These are phyloP conservation scores for Alternaria brassicae DNA, from an alignment of 2,329 filamentous ascomycete genomes.

Conservation along the genomic window DNA sequence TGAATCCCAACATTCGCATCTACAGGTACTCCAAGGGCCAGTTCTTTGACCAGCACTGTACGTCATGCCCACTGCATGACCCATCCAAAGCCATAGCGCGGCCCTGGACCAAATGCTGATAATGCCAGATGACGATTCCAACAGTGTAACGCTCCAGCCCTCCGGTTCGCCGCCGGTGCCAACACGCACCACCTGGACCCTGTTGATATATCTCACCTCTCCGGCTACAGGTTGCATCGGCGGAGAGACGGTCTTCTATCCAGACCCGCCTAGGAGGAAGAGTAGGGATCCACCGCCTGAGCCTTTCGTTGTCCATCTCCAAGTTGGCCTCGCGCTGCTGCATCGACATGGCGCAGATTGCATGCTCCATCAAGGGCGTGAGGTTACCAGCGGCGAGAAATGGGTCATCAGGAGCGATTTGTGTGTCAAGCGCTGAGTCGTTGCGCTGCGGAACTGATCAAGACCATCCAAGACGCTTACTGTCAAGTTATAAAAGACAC, in stretches of 20 bases:
- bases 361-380: slow-evolving; percentile 84
- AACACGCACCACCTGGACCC: slow-evolving; percentile 86
- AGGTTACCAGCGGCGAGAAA: slow-evolving; percentile 83
- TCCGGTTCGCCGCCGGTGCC: slow-evolving; percentile 49
- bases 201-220: slow-evolving; percentile 85
- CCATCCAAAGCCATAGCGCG: neutral
- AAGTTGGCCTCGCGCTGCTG: slow-evolving; percentile 84
- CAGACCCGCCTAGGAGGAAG: slow-evolving; percentile 58
- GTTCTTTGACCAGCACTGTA: slow-evolving; percentile 93
- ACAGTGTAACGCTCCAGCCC: slow-evolving; percentile 65
- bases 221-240: slow-evolving; percentile 76
- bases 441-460: neutral
- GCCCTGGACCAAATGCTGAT: slow-evolving; percentile 5
- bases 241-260: slow-evolving; percentile 92
- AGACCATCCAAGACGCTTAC: neutral
- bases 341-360: slow-evolving; percentile 91
- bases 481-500: neutral
- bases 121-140: slow-evolving; percentile 77
- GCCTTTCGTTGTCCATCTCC: slow-evolving; percentile 74
- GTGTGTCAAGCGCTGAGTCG: slow-evolving; percentile 64
- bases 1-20: slow-evolving; percentile 87
- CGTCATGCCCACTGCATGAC: slow-evolving; percentile 45
- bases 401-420: slow-evolving; percentile 90
- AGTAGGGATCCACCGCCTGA: slow-evolving; percentile 55
- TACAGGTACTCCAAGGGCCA: slow-evolving; percentile 87